Conservation (phyloP, 306 rosid species). For the Quercus agrifolia region DNA sequence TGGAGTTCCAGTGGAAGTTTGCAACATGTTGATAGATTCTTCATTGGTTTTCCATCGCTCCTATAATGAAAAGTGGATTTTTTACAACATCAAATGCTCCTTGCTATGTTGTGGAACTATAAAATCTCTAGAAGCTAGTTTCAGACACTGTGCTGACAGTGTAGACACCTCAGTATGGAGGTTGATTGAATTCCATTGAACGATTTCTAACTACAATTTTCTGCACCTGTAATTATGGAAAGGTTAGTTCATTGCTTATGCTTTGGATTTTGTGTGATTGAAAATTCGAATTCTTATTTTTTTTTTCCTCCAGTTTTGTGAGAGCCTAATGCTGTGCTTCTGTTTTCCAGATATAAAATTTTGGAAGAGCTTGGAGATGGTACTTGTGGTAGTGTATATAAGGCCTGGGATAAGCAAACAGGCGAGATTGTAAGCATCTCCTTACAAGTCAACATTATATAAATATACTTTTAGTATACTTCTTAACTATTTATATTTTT, state of each 20-base stretch:
- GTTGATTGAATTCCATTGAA: constrained; percentile 49
- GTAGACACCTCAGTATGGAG: constrained; percentile 56
- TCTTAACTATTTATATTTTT: constrained; percentile 1
- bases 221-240: constrained; percentile 58
- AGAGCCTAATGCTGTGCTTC: neutral
- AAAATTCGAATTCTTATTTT: neutral
- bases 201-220: constrained; percentile 34
- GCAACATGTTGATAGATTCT: constrained; percentile 47
- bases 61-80: constrained; percentile 45
- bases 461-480: neutral
- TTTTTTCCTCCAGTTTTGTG: neutral
- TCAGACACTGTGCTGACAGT: constrained; percentile 51
- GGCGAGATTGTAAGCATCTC: constrained; percentile 63
- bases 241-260: constrained; percentile 44
- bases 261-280: constrained; percentile 3
- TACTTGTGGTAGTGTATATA: constrained; percentile 86
- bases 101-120: constrained; percentile 34
- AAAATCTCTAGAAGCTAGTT: constrained; percentile 38
- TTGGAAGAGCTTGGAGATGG: constrained; percentile 91
- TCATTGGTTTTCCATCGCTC: constrained; percentile 31
- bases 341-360: constrained; percentile 54
- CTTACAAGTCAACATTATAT: constrained; percentile 3
- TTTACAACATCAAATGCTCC: constrained; percentile 41
- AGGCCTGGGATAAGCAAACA: constrained; percentile 63
- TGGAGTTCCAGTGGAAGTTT: constrained; percentile 40